Evolutionary conservation across 257 asterid species (phyloP).

Genomic region (Capsicum chinense): DNA sequence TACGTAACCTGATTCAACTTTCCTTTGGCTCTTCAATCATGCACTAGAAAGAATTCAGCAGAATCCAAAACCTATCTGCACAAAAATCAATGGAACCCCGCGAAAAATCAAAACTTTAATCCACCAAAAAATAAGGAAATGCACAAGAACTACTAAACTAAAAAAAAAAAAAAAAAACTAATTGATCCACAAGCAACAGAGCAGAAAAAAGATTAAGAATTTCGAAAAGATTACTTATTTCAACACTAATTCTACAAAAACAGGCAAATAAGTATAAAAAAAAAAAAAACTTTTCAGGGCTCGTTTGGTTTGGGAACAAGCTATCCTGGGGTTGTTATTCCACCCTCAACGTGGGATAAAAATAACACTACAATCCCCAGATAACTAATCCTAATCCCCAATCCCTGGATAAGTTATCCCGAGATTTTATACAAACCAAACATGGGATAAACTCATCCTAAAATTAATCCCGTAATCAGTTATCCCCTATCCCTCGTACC

Average conservation of each 20-base stretch:
- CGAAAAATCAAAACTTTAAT: background rate
- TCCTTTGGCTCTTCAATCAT: conserved; percentile 21
- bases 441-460: too few species aligned
- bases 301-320: too few species aligned
- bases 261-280: background rate
- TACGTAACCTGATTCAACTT: conserved; percentile 20
- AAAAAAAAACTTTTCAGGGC: background rate
- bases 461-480: too few species aligned
- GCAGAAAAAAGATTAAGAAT: background rate
- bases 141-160: background rate
- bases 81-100: conserved; percentile 12
- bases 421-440: too few species aligned
- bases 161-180: background rate
- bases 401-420: too few species aligned
- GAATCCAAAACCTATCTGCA: conserved; percentile 1
- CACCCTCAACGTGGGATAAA: too few species aligned
- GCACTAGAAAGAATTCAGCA: background rate
- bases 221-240: background rate
- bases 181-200: background rate
- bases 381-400: too few species aligned
- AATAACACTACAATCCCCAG: too few species aligned
- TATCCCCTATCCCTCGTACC: too few species aligned
- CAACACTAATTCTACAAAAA: background rate
- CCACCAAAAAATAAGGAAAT: background rate
- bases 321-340: too few species aligned